Evolutionary conservation across 2,329 filamentous ascomycete genomes (phyloP).

Genomic region (Aspergillus nomiae): DNA sequence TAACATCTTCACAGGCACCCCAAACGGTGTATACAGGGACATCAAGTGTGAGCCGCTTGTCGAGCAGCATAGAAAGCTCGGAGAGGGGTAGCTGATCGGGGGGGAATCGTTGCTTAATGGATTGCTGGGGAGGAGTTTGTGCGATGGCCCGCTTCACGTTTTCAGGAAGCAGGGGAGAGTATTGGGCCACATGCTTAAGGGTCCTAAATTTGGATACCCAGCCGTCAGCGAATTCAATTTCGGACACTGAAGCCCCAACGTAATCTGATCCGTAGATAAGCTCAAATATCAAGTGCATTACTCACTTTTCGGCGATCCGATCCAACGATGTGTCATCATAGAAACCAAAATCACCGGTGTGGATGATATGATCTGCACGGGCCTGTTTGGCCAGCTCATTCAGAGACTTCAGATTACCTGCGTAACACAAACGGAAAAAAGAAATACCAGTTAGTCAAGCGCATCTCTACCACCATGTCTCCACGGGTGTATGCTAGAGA

Average conservation of each 20-base stretch:
- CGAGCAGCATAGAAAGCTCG: slow-evolving; percentile 85
- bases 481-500: neutral
- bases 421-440: slow-evolving; percentile 19
- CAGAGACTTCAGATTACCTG: slow-evolving; percentile 91
- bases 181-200: slow-evolving; percentile 96
- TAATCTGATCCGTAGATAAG: slow-evolving; percentile 2
- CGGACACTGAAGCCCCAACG: neutral
- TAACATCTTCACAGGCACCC: slow-evolving; percentile 98
- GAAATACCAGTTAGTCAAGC: slow-evolving; percentile 23
- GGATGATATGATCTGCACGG: slow-evolving; percentile 94
- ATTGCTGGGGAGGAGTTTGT: slow-evolving; percentile 64
- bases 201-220: slow-evolving; percentile 61
- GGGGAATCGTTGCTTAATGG: slow-evolving; percentile 81
- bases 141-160: slow-evolving; percentile 68
- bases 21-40: slow-evolving; percentile 98
- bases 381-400: slow-evolving; percentile 96
- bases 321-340: slow-evolving; percentile 96
- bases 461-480: slow-evolving; percentile 1
- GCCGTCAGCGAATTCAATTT: slow-evolving; percentile 13
- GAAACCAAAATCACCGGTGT: slow-evolving; percentile 98
- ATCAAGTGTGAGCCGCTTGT: slow-evolving; percentile 85
- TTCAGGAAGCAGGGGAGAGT: slow-evolving; percentile 90
- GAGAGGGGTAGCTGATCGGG: slow-evolving; percentile 85
- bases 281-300: slow-evolving; percentile 17
- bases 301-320: slow-evolving; percentile 96